These are phyloP conservation scores for Apocynum venetum DNA, from an alignment of 257 asterid species.

Conservation along the genomic window DNA sequence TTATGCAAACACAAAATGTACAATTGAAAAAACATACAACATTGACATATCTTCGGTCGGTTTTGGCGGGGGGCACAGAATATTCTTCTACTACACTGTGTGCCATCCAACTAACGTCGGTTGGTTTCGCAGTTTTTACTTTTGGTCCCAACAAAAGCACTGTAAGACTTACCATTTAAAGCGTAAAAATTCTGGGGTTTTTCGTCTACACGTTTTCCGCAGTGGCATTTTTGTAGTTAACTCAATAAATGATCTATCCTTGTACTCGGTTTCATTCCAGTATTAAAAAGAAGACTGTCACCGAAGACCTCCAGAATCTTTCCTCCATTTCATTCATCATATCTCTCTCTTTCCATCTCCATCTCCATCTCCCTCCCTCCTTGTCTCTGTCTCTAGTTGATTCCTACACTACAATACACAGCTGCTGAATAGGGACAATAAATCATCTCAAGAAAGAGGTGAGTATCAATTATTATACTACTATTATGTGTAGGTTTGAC, in stretches of 20 bases:
- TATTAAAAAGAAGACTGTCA: background rate
- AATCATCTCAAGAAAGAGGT: background rate
- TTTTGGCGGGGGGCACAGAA: too few relatives aligned
- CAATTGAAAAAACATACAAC: too few relatives aligned
- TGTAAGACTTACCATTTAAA: background rate
- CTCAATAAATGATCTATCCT: background rate
- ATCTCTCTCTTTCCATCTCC: background rate
- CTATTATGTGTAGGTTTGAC: background rate
- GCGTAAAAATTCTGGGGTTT: background rate
- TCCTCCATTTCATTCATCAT: background rate
- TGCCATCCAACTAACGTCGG: background rate
- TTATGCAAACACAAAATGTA: too few relatives aligned
- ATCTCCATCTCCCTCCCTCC: too few relatives aligned
- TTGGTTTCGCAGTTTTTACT: background rate
- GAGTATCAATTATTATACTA: background rate
- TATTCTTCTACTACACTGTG: too few relatives aligned
- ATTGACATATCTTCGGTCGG: too few relatives aligned
- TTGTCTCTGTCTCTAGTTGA: background rate
- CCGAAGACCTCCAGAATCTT: background rate
- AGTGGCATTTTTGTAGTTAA: conserved; percentile 6
- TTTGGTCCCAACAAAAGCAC: background rate
- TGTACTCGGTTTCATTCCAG: background rate
- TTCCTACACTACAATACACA: conserved; percentile 8
- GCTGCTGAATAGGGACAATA: background rate
- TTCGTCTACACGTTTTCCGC: background rate